Conservation (phyloP, 257 asterid genomes). For the Rauvolfia tetraphylla region DNA sequence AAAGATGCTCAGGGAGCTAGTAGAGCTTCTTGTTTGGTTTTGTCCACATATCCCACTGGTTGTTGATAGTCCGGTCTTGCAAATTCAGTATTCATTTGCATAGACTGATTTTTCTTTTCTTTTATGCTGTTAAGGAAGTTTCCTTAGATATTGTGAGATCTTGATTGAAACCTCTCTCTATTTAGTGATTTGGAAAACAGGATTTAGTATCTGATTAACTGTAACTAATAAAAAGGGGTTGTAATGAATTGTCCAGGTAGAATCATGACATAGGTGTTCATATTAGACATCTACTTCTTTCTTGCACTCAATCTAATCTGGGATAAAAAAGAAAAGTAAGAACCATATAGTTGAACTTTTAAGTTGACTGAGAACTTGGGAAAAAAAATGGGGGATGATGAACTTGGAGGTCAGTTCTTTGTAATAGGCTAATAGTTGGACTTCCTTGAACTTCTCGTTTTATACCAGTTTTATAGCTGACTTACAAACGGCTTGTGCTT, state of each 20-base stretch:
- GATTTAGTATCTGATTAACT: not conserved
- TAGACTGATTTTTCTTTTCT: not conserved
- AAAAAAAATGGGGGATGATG: too few relatives aligned
- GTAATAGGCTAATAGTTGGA: not conserved
- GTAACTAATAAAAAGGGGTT: not conserved
- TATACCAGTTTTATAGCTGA: not conserved
- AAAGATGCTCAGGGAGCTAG: not conserved
- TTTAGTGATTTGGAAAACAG: not conserved
- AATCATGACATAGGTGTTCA: not conserved
- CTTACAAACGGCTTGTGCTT: not conserved
- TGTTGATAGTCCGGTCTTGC: not conserved
- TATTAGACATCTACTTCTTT: not conserved
- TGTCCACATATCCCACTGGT: not conserved
- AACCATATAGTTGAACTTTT: not conserved
- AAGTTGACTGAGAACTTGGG: too few relatives aligned
- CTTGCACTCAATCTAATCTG: not conserved
- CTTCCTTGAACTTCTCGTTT: too few relatives aligned
- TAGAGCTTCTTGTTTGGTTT: not conserved
- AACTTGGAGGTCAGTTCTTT: too few relatives aligned
- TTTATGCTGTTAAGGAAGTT: not conserved
- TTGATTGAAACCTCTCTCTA: not conserved
- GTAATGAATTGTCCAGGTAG: not conserved
- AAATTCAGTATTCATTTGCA: not conserved
- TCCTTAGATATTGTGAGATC: not conserved
- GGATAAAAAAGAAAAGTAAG: not conserved